These are phyloP conservation scores for Mortierella claussenii DNA, from an alignment of 192 early-diverging fungal genomes.

Conservation along the genomic window DNA sequence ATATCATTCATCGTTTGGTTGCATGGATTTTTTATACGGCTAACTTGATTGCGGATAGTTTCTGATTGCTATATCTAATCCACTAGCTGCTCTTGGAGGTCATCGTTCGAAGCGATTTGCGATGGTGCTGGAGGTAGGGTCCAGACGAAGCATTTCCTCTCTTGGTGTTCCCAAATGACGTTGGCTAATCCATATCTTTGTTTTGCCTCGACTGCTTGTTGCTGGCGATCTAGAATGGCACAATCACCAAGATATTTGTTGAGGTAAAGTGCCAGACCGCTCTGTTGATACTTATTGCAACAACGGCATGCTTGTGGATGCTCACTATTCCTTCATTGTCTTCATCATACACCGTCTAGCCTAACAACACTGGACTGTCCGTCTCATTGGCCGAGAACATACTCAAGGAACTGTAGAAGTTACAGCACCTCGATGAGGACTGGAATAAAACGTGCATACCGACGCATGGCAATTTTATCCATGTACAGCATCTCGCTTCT, in stretches of 20 bases:
- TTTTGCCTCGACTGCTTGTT: too few relatives aligned
- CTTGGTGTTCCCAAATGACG: background rate
- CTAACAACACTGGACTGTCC: slow-evolving; percentile 64
- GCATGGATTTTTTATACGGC: background rate
- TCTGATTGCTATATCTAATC: background rate
- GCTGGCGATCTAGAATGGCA: slow-evolving; percentile 55
- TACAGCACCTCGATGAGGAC: background rate
- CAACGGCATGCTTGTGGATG: too few relatives aligned
- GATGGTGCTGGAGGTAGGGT: slow-evolving; percentile 58
- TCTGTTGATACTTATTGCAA: too few relatives aligned
- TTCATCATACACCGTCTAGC: too few relatives aligned
- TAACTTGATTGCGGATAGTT: background rate
- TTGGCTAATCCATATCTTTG: background rate
- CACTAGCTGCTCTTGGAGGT: slow-evolving; percentile 57
- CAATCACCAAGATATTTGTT: slow-evolving; percentile 52
- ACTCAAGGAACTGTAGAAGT: slow-evolving; percentile 49
- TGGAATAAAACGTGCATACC: background rate
- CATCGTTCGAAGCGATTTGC: slow-evolving; percentile 64
- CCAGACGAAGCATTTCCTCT: background rate
- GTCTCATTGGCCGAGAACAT: slow-evolving; percentile 60
- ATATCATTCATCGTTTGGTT: background rate
- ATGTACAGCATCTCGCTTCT: too few relatives aligned
- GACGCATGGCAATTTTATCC: background rate
- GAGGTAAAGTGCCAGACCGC: too few relatives aligned
- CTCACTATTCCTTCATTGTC: too few relatives aligned